Evolutionary conservation across 1,284 basidiomycete genomes (phyloP), one percentile per base, ranked within the genome.

Genomic region (Trichosporon sp.): DNA sequence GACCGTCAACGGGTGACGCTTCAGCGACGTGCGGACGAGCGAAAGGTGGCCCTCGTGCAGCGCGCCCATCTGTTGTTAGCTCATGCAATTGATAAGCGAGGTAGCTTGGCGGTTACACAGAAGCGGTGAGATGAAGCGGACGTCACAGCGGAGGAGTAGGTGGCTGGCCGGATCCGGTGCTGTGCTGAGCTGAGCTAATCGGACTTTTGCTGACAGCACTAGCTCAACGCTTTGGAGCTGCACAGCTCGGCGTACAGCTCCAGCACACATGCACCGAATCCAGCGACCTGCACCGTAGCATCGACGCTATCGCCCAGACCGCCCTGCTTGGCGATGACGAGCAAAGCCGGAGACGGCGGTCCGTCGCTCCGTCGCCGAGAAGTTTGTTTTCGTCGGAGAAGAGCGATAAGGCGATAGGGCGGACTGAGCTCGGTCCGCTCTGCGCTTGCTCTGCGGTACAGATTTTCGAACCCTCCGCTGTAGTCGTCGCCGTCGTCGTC

Each of bases 41-140:
- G 89, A 87, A 40, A 97, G 82, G 79, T 98, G 95, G 0, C 96
- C 95, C 27, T 91, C 87, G 76, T 99, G 95, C 58, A 99, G 81
- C 0, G 95, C 95, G 27, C 95, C 95, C 96, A 99, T 99, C 40
- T 79, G 63, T 6, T 19, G 37, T 56, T 2, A 44, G 36, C 49
- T 33, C n/a, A n/a, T n/a, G n/a, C n/a, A n/a, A n/a, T n/a, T n/a
- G n/a, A n/a, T n/a, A n/a, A n/a, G n/a, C n/a, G n/a, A n/a, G n/a
- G n/a, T n/a, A n/a, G n/a, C n/a, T n/a, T n/a, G n/a, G n/a, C n/a
- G n/a, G n/a, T n/a, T n/a, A n/a, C n/a, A n/a, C n/a, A n/a, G n/a
- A n/a, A n/a, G n/a, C n/a, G n/a, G n/a, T n/a, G 29, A 9, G 23
- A 57, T 13, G 10, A 6, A 19, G 46, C 25, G 29, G 34, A 27